Base-by-base conservation (phyloP, 148 eudicot species). In the Camellia granthamiana region DNA sequence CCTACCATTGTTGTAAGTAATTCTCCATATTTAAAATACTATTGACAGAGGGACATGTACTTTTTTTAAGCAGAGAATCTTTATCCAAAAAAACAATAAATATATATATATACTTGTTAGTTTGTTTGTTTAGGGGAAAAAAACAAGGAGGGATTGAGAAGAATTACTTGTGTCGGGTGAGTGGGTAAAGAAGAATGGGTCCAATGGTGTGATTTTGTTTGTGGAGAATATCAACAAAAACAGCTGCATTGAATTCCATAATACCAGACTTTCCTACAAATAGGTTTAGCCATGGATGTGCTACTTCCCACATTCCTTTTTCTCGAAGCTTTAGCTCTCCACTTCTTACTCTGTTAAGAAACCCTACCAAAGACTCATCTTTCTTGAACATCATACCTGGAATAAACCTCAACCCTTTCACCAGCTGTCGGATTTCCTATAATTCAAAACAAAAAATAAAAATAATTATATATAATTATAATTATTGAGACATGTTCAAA, bases 211-310 rank as follows among this genome's bases (percentile, higher is more conserved):
- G 85, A 77, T 75, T 82, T 75, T 84, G 83, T 65, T 83, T 88
- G 2, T 80, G 82, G 43, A 90, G 78, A 51, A 93, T 92, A 46
- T 88, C 77, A 4, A 85, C 68, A 16, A 96, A 87, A 71, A 90
- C 92, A 18, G 82, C 87, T 3, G 80, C 83, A 77, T 91, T 86
- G 71, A 96, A 90, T 56, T 91, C 90, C 18, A 72, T 47, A 58
- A 96, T 92, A 0, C 80, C 80, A 60, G 99, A 92, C 82, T 74
- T 86, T 12, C 98, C 97, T 10, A 93, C 85, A 74, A 96, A 93
- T 14, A 96, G 83, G 75, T 92, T 96, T 19, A 96, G 90, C 99
- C 98, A 93, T 77, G 99, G 99, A 79, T 93, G 99, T 58, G 98
- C 91, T 82, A 87, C 91, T 47, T 91, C 97, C 94, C 90, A 88